Conservation (phyloP, 2,329 filamentous ascomycete species). For the Ampelomyces quisqualis region DNA sequence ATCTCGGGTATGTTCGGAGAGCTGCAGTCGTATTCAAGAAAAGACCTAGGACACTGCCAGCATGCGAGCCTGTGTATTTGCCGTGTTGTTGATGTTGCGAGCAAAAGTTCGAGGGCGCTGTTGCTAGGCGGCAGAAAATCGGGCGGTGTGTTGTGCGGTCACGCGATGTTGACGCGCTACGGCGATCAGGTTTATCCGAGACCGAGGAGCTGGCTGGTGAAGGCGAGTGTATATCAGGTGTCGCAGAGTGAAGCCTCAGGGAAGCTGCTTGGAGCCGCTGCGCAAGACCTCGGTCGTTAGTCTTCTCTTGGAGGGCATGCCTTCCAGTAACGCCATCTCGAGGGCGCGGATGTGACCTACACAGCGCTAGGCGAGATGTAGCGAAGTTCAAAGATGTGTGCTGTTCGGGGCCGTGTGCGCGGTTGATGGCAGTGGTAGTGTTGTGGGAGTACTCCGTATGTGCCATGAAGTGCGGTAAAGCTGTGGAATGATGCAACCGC, state of each 20-base stretch:
- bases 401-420: constrained; percentile 6
- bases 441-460: constrained; percentile 12
- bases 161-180: constrained; percentile 11
- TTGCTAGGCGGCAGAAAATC: constrained; percentile 23
- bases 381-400: constrained; percentile 8
- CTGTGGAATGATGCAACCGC: constrained; percentile 11
- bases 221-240: constrained; percentile 4
- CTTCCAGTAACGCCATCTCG: constrained; percentile 32
- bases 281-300: constrained; percentile 30
- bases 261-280: constrained; percentile 20
- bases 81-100: constrained; percentile 1
- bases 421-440: constrained; percentile 4
- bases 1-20: too few relatives aligned
- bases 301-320: constrained; percentile 35
- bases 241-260: constrained; percentile 10
- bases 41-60: background rate
- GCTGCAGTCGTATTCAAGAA: background rate
- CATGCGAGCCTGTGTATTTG: background rate
- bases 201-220: constrained; percentile 6
- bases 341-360: constrained; percentile 34
- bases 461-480: constrained; percentile 12
- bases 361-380: constrained; percentile 30
- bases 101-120: background rate
- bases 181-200: constrained; percentile 12
- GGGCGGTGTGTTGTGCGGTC: constrained; percentile 21